A percentile compares a stretch with the other conserved stretches of the same genome.
These are phyloP conservation scores for Lactifluus echinatus DNA, from an alignment of 768 basidiomycete genomes.

Conservation along the genomic window DNA sequence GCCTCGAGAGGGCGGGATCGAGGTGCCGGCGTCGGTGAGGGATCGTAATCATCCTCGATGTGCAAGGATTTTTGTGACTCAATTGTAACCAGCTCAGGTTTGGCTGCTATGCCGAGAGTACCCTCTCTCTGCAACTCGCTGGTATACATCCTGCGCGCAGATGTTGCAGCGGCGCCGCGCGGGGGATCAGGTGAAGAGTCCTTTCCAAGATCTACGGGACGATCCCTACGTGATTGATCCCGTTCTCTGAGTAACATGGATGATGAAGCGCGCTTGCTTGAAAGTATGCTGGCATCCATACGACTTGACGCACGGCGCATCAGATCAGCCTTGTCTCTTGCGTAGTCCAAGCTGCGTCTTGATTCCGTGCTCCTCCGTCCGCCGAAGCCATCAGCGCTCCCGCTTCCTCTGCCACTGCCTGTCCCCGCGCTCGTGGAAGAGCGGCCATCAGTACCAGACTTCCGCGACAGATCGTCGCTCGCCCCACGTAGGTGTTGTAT, in stretches of 20 bases:
- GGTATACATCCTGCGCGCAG: conserved; percentile 46
- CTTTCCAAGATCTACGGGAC: background rate
- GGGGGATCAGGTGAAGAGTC: conserved; percentile 9
- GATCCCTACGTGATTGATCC: conserved; percentile 4
- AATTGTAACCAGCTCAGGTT: conserved; percentile 14
- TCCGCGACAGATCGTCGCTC: conserved; percentile 40
- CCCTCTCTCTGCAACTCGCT: conserved; percentile 50
- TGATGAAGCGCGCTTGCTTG: conserved; percentile 20
- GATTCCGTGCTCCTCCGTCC: conserved; percentile 42
- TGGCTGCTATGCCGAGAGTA: conserved; percentile 21
- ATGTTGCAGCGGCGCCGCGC: conserved; percentile 12
- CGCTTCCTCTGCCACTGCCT: conserved; percentile 32
- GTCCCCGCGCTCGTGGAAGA: conserved; percentile 20
- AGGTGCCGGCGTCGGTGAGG: conserved; percentile 39
- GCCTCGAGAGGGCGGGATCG: conserved; percentile 30
- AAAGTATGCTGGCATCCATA: conserved; percentile 16
- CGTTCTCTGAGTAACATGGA: conserved; percentile 27
- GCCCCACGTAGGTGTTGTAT: conserved; percentile 41
- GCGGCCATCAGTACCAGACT: conserved; percentile 28
- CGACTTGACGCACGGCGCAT: conserved; percentile 26
- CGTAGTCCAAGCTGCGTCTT: conserved; percentile 38
- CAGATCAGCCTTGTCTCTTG: conserved; percentile 22
- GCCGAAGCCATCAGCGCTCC: conserved; percentile 42
- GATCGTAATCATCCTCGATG: conserved; percentile 30
- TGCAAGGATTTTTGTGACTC: conserved; percentile 27